phyloP scores from a whole-genome alignment of 2,329 filamentous ascomycete species.

The Neopestalotiopsis clavispora region DNA sequence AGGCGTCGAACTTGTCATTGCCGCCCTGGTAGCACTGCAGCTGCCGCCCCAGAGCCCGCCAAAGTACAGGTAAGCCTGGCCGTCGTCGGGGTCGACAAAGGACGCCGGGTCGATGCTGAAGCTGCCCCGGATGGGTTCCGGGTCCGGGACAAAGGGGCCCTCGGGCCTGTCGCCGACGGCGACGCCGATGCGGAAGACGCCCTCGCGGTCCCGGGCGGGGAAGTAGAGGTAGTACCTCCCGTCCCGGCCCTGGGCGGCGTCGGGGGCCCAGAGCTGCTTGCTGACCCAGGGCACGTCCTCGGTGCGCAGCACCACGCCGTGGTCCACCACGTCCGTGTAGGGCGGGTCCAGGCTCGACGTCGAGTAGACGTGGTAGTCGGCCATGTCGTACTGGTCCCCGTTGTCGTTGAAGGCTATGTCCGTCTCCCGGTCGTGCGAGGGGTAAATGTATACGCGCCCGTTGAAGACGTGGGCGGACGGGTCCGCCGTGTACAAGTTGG shows the following conservation, averaged over 20 bases:
- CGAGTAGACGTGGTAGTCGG: constrained; percentile 81
- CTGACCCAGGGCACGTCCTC: constrained; percentile 76
- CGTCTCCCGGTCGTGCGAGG: constrained; percentile 79
- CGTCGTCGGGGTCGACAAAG: constrained; percentile 69
- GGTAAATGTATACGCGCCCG: constrained; percentile 77
- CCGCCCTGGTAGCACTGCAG: constrained; percentile 74
- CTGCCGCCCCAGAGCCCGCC: constrained; percentile 81
- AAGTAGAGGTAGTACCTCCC: constrained; percentile 79
- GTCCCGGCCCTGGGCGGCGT: constrained; percentile 67
- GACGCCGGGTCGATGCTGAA: constrained; percentile 79
- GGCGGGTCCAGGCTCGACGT: constrained; percentile 54
- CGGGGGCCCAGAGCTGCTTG: constrained; percentile 82
- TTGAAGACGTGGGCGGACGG: constrained; percentile 83
- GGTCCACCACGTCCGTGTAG: constrained; percentile 66
- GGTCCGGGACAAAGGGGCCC: constrained; percentile 72
- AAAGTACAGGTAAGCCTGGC: constrained; percentile 72
- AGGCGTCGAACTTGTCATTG: constrained; percentile 56
- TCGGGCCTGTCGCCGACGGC: constrained; percentile 67
- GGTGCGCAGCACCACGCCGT: constrained; percentile 70
- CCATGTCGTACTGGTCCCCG: constrained; percentile 86
- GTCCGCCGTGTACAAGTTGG: constrained; percentile 79
- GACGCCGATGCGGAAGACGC: constrained; percentile 77
- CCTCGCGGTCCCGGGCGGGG: constrained; percentile 72
- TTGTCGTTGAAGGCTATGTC: constrained; percentile 80
- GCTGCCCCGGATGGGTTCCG: constrained; percentile 67